Conservation (phyloP, 2,329 filamentous ascomycete genomes). For the Torrubiella hemipterigena region DNA sequence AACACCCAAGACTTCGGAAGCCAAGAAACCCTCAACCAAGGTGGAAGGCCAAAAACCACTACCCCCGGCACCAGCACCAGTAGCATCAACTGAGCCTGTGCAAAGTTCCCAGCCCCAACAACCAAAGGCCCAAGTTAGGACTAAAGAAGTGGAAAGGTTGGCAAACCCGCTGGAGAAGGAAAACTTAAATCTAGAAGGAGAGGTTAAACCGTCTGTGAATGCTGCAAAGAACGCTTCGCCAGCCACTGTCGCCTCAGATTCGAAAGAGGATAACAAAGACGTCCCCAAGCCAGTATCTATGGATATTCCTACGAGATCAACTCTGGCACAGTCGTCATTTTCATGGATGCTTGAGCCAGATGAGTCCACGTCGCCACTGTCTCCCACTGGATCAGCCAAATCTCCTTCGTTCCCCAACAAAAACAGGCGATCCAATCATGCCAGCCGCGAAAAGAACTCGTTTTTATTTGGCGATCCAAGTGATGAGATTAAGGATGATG, state of each 20-base stretch:
- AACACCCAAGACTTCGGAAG: background rate
- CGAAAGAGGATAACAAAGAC: background rate
- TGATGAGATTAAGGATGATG: too few relatives aligned
- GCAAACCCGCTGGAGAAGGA: too few relatives aligned
- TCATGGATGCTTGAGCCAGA: slow-evolving; percentile 65
- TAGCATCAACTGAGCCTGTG: background rate
- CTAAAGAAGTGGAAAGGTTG: too few relatives aligned
- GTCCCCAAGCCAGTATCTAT: too few relatives aligned
- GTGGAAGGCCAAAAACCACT: too few relatives aligned
- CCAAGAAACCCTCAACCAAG: too few relatives aligned
- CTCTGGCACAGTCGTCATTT: slow-evolving; percentile 62
- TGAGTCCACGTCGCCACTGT: slow-evolving; percentile 16
- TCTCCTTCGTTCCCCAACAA: slow-evolving; percentile 22
- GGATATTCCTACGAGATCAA: slow-evolving; percentile 53
- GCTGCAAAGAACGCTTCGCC: too few relatives aligned
- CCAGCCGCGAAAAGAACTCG: slow-evolving; percentile 41
- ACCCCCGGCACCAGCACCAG: background rate
- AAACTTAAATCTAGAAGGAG: too few relatives aligned
- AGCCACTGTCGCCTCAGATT: background rate
- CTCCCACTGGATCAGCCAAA: slow-evolving; percentile 11
- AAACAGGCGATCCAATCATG: slow-evolving; percentile 29
- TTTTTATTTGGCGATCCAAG: slow-evolving; percentile 47
- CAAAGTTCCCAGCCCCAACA: too few relatives aligned
- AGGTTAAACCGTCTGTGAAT: too few relatives aligned
- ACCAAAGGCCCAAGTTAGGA: too few relatives aligned